Base-by-base conservation (phyloP, 352 stramenopile species). In the Elongisporangium undulatum region DNA sequence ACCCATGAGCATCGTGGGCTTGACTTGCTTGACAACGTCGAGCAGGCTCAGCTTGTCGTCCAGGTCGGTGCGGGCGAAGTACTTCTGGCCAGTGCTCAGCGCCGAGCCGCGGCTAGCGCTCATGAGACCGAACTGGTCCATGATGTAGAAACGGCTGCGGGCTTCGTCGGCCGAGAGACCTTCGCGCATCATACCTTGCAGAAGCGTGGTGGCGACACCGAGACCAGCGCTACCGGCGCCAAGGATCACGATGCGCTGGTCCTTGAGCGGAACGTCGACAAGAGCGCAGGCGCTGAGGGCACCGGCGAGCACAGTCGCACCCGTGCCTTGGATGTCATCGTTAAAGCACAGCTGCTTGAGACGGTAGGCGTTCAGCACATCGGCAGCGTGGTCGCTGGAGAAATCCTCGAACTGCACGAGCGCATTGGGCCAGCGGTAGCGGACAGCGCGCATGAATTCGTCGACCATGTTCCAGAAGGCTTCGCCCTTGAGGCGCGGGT, bases 261-360 rank as follows among this genome's bases (percentile, higher is more conserved):
- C 87, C 61, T 92, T 94, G 16, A 99, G 71, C 49, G 84, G 82
- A 48, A 88, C 79, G 13, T 82, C 51, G 3, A 92, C 82, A n/a
- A 70, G 84, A 45, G 71, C 68, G 20, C 85, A 91, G n/a, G 82
- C 85, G 51, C 78, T 90, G 16, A 94, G 63, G 62, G 82, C 79
- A 13, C 96, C 96, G 34, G 95, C 95, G 49, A 99, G 65, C 57
- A 97, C 89, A 0, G 95, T 98, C 12, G 96, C 94, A 53, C 94
- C 97, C 7, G 97, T 99, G 24, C 97, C 97, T 67, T 99, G 97
- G 66, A 99, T 99, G 70, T 99, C 97, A 79, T 99, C 97, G 71
- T 98, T 98, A 69, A 98, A 98, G 68, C 92, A 98, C 26, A 98
- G 71, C 62, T 97, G 85, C 61, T 97, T 88, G 20, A 98, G 58